Evolutionary conservation across 345 rosid species (phyloP).

Genomic region (Citrus medica): DNA sequence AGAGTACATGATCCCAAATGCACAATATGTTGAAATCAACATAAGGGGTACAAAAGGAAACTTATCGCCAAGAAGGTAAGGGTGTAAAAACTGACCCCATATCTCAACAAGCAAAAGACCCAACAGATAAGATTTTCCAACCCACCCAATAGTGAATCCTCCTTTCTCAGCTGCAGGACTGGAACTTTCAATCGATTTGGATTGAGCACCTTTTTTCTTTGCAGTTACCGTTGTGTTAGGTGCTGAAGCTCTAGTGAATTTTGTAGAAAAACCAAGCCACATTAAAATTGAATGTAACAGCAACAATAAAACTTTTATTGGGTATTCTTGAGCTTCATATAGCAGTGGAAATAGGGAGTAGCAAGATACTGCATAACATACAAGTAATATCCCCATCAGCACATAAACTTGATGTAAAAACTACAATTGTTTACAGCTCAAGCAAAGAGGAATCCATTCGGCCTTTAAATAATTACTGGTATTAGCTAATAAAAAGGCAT

Average conservation of each 20-base stretch:
- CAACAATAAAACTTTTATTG: conserved; percentile 72
- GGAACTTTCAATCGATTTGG: neutral
- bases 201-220: conserved; percentile 18
- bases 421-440: neutral
- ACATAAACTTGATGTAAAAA: conserved; percentile 1
- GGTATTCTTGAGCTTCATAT: conserved; percentile 72
- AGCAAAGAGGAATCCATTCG: neutral
- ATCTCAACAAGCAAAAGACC: conserved; percentile 67
- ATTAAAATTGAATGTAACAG: conserved; percentile 50
- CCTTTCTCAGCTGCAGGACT: conserved; percentile 20
- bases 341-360: conserved; percentile 88
- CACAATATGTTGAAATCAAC: conserved; percentile 74
- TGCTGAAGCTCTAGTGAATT: conserved; percentile 15
- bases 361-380: conserved; percentile 59
- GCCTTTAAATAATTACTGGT: neutral
- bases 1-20: conserved; percentile 59
- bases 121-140: conserved; percentile 46
- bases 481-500: neutral
- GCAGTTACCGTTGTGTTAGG: conserved; percentile 2
- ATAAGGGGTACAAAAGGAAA: conserved; percentile 74
- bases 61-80: conserved; percentile 59
- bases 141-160: conserved; percentile 45
- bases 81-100: conserved; percentile 70
- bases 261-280: conserved; percentile 53
- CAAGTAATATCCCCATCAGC: conserved; percentile 7